Evolutionary conservation across 495 filamentous ascomycete genomes (phyloP).

Genomic region (Talaromyces wortmannii): DNA sequence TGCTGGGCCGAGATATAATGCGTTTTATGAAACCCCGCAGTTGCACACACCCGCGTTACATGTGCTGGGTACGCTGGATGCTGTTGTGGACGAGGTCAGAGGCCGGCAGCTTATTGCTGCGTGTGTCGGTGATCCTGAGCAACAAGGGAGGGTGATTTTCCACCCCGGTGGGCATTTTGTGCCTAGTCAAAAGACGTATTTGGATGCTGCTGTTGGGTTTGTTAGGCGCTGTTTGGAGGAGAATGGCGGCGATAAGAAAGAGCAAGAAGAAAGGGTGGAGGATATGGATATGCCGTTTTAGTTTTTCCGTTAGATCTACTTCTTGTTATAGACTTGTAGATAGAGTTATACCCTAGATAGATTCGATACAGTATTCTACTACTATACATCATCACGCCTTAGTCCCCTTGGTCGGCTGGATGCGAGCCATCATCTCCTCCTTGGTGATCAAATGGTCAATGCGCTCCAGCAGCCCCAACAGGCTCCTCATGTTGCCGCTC

Average conservation of each 20-base stretch:
- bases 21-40: conserved; percentile 60
- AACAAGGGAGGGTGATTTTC: conserved; percentile 57
- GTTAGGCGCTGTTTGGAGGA: conserved; percentile 52
- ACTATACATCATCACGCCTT: conserved; percentile 24
- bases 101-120: conserved; percentile 58
- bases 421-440: conserved; percentile 99
- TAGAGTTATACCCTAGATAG: conserved; percentile 2
- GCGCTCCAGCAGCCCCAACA: conserved; percentile 84
- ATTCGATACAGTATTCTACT: neutral
- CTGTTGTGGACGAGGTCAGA: conserved; percentile 74
- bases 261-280: conserved; percentile 45
- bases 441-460: conserved; percentile 99
- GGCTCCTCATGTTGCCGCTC: conserved; percentile 97
- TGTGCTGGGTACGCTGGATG: conserved; percentile 79
- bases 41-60: conserved; percentile 75
- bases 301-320: no score
- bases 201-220: conserved; percentile 67
- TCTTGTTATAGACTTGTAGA: neutral
- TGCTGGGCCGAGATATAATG: conserved; percentile 51
- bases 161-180: conserved; percentile 95
- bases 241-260: conserved; percentile 27
- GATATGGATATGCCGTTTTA: conserved; percentile 66
- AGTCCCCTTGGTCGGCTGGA: conserved; percentile 60
- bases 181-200: conserved; percentile 73
- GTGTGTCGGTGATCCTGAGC: conserved; percentile 48